Evolutionary conservation across 441 rosid species (phyloP).

Genomic region (Croton setiger): DNA sequence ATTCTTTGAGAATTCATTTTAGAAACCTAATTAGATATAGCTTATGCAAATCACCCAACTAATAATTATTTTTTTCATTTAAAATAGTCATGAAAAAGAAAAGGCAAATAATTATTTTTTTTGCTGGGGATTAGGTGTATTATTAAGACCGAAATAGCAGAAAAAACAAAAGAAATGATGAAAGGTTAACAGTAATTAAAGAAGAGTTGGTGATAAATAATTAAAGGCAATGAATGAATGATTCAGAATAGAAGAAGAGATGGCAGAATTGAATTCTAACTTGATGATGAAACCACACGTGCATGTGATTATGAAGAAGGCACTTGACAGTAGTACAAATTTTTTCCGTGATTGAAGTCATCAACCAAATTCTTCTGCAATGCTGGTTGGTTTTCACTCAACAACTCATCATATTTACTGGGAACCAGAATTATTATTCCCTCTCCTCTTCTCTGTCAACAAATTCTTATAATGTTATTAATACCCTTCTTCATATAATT

Average conservation of each 20-base stretch:
- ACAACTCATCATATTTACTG: slow-evolving; percentile 32
- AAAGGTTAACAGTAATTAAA: background rate
- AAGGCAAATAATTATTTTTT: background rate
- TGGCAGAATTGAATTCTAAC: slow-evolving; percentile 12
- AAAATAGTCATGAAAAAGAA: background rate
- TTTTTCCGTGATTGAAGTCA: slow-evolving; percentile 37
- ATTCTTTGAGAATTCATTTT: no score
- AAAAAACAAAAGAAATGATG: background rate
- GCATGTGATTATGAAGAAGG: slow-evolving; percentile 13
- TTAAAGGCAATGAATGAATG: slow-evolving; percentile 15
- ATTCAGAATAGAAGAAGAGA: slow-evolving; percentile 6
- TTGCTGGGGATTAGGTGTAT: background rate
- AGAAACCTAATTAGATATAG: no score
- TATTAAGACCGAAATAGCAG: slow-evolving; percentile 5
- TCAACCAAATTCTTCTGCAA: slow-evolving; percentile 19
- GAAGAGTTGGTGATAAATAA: background rate
- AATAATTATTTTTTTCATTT: no score
- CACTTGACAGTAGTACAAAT: slow-evolving; percentile 11
- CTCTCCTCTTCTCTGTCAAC: background rate
- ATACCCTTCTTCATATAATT: background rate
- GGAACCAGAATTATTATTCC: slow-evolving; percentile 32
- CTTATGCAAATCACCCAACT: no score
- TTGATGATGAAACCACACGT: slow-evolving; percentile 27
- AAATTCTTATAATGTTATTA: slow-evolving; percentile 10
- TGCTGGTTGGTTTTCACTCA: slow-evolving; percentile 21